These are phyloP conservation scores for Blastomyces parvus DNA, from an alignment of 2,329 filamentous ascomycete genomes.

Conservation along the genomic window DNA sequence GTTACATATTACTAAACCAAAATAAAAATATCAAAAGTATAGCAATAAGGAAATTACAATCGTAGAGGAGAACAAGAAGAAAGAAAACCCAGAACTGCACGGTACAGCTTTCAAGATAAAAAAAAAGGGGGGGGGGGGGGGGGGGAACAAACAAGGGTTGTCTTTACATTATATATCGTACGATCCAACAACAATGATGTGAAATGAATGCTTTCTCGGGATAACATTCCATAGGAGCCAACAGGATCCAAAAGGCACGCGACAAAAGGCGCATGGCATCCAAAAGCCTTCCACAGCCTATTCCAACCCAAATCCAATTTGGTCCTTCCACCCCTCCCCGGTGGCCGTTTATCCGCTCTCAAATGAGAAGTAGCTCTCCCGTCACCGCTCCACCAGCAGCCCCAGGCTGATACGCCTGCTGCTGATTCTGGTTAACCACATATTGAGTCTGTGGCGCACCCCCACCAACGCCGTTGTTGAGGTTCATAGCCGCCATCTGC, in stretches of 20 bases:
- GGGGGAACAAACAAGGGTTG: not conserved
- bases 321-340: not conserved
- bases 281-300: not conserved
- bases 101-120: not conserved
- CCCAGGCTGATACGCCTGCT: conserved; percentile 63
- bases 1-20: not conserved
- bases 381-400: conserved; percentile 55
- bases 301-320: not conserved
- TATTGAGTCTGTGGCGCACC: conserved; percentile 43
- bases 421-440: conserved; percentile 73
- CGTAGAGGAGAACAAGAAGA: not conserved
- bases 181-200: not conserved
- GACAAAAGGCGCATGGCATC: not conserved
- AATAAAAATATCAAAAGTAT: not conserved
- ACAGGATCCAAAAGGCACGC: not conserved
- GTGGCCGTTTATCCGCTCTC: not conserved
- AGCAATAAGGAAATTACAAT: not conserved
- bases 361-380: conserved; percentile 53
- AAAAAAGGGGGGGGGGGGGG: too few relatives aligned
- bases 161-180: not conserved
- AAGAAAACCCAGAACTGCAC: not conserved
- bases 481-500: conserved; percentile 62
- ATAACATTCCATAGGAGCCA: not conserved
- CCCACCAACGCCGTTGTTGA: conserved; percentile 55
- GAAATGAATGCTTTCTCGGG: not conserved